A percentile compares a stretch with the other conserved stretches of the same genome.
Evolutionary conservation across 2,329 filamentous ascomycete genomes (phyloP).

Genomic region (Kalaharituber pfeilii): DNA sequence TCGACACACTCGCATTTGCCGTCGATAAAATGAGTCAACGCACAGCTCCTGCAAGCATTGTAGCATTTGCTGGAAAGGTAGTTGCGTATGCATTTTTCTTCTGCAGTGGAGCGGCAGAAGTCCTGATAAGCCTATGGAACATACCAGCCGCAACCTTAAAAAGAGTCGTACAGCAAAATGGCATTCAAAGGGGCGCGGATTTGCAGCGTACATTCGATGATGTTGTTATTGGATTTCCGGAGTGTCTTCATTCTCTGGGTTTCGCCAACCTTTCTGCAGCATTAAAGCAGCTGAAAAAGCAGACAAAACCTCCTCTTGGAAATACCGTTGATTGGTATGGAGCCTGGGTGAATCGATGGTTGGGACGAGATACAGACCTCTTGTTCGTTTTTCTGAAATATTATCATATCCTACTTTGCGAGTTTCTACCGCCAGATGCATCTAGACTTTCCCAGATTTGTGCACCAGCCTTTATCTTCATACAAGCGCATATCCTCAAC

Average conservation of each 20-base stretch:
- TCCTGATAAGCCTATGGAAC: slow-evolving; percentile 67
- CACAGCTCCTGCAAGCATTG: slow-evolving; percentile 40
- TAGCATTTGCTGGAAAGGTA: slow-evolving; percentile 77
- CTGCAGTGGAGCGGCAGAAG: slow-evolving; percentile 67
- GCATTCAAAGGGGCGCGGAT: slow-evolving; percentile 38
- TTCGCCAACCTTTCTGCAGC: slow-evolving; percentile 45
- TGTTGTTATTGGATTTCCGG: slow-evolving; percentile 26
- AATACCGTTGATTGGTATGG: slow-evolving; percentile 68
- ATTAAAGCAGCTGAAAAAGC: slow-evolving; percentile 44
- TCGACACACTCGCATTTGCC: slow-evolving; percentile 70
- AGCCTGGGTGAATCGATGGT: slow-evolving; percentile 72
- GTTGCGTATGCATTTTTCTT: slow-evolving; percentile 91
- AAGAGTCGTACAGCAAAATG: slow-evolving; percentile 52
- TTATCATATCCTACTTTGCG: slow-evolving; percentile 60
- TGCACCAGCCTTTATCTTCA: slow-evolving; percentile 58
- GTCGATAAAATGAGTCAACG: slow-evolving; percentile 55
- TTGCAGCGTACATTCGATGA: slow-evolving; percentile 23
- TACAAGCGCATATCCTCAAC: slow-evolving; percentile 65
- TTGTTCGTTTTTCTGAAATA: slow-evolving; percentile 87
- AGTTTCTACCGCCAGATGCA: slow-evolving; percentile 42
- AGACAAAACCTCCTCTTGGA: slow-evolving; percentile 46
- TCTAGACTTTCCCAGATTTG: slow-evolving; percentile 31
- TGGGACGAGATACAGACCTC: slow-evolving; percentile 69
- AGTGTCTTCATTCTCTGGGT: slow-evolving; percentile 40
- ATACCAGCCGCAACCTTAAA: slow-evolving; percentile 51